Base-by-base conservation (phyloP, 2,329 filamentous ascomycete species). In the Fusarium anguioides region DNA sequence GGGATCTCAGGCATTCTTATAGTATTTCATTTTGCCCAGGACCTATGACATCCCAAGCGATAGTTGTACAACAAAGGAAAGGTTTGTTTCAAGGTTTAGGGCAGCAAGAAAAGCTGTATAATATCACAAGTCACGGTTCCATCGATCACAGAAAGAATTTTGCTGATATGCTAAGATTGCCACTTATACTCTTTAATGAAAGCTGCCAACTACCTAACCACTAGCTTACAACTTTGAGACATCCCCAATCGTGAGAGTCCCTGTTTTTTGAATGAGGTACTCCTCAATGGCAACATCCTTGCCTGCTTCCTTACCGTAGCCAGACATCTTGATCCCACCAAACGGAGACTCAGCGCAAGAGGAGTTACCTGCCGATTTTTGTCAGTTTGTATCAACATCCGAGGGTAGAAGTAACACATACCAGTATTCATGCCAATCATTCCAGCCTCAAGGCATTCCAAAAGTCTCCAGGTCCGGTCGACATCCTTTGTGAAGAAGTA, bases 241-340 rank as follows among this genome's bases (percentile, higher is more conserved):
- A 2, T 26, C 52, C 3, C 48, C 59, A 4, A 66, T 6, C 1
- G 55, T 53, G 2, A 66, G 7, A 1, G 63, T 66, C 0, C 61
- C 63, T 1, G 78, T 80, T 67, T 82, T 82, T 1, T 77, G 78
- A 15, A 81, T 74, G 5, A 82, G 71, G 15, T 79, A 82, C 55
- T 82, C 80, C 26, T 81, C 75, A 12, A 82, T 75, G 0, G 79
- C 80, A 8, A 81, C 74, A 21, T 81, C 80, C 52, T 80, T 81
- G 26, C 80, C 80, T 37, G 80, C 40, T n/a, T 70, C 67, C 31
- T 70, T 70, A 1, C 67, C 67, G 20, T 69, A 58, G 1, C 67
- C 67, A 0, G 50, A 64, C 14, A 54, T 35, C 11, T 64, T 69
- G 2, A 70, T 69, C 4, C 63, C 66, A 0, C 67, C 67, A n/a